A percentile compares a stretch with the other conserved stretches of the same genome.
Evolutionary conservation across 2,329 filamentous ascomycete genomes (phyloP).

Genomic region (Trichoderma cornu-damae): DNA sequence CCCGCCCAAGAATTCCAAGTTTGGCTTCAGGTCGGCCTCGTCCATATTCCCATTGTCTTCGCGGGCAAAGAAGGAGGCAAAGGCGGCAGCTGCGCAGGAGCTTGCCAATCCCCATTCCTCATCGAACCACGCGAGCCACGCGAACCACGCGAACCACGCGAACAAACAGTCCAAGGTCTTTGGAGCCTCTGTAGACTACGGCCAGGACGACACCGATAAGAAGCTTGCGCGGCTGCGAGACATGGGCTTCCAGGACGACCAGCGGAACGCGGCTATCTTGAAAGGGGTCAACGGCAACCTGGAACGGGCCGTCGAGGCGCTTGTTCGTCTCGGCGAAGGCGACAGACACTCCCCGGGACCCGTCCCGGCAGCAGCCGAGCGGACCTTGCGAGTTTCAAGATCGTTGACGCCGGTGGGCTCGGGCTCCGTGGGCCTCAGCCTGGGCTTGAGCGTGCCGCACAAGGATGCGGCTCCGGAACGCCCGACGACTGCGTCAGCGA

Average conservation of each 20-base stretch:
- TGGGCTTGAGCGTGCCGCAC: conserved; percentile 32
- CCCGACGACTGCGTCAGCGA: conserved; percentile 39
- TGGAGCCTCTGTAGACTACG: conserved; percentile 59
- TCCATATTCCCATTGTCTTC: conserved; percentile 63
- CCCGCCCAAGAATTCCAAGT: conserved; percentile 59
- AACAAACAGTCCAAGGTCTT: conserved; percentile 66
- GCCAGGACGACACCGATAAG: conserved; percentile 58
- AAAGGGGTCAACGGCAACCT: conserved; percentile 80
- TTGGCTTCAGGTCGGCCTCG: conserved; percentile 55
- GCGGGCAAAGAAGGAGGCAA: conserved; percentile 53
- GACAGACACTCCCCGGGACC: conserved; percentile 39
- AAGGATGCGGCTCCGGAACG: conserved; percentile 29
- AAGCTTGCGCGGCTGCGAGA: conserved; percentile 76
- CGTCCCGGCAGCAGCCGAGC: conserved; percentile 41
- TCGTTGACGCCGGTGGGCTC: conserved; percentile 52
- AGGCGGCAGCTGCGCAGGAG: conserved; percentile 27
- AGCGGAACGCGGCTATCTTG: conserved; percentile 73
- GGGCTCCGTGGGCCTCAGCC: conserved; percentile 29
- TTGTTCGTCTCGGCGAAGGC: conserved; percentile 77
- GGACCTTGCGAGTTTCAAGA: conserved; percentile 44
- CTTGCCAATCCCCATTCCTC: conserved; percentile 30
- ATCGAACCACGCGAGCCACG: conserved; percentile 34
- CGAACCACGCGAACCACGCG: conserved; percentile 39
- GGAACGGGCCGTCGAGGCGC: conserved; percentile 76
- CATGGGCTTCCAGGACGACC: conserved; percentile 86